A percentile compares a stretch with the other conserved stretches of the same genome.
Conservation (phyloP, 1,139 yeast species). For the Wickerhamiella infanticola region DNA sequence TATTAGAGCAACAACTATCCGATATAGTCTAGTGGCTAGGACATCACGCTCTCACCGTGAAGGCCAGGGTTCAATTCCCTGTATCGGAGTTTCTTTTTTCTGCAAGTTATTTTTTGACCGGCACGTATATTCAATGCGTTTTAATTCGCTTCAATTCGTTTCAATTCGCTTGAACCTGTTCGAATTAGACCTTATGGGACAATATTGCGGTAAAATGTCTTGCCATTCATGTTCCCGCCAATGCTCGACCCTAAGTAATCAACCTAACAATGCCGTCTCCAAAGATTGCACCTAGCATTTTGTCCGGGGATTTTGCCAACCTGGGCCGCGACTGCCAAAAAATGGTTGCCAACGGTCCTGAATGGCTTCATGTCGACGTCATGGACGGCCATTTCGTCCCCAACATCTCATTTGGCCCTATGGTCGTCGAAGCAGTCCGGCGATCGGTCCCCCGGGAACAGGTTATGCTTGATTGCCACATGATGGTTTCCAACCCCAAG, state of each 20-base stretch:
- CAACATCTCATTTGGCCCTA: slow-evolving; percentile 86
- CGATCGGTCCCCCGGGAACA: slow-evolving; percentile 53
- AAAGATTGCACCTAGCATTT: slow-evolving; percentile 78
- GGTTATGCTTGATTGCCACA: slow-evolving; percentile 92
- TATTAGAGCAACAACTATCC: neutral
- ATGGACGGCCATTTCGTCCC: slow-evolving; percentile 99
- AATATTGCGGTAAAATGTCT: neutral
- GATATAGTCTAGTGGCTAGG: slow-evolving; percentile 10
- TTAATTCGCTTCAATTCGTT: no score
- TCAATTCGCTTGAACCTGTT: no score
- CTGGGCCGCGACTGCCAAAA: slow-evolving; percentile 76
- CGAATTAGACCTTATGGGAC: no score
- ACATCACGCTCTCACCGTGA: slow-evolving; percentile 9
- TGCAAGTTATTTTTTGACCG: neutral
- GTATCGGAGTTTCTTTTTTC: slow-evolving; percentile 6
- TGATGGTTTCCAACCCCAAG: slow-evolving; percentile 95
- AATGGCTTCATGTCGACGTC: slow-evolving; percentile 95
- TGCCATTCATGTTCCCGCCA: neutral
- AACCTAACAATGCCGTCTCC: slow-evolving; percentile 4
- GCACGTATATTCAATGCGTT: no score
- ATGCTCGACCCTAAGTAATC: neutral
- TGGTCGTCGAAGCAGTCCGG: slow-evolving; percentile 69
- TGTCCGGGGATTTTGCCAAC: slow-evolving; percentile 87
- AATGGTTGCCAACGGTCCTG: slow-evolving; percentile 64
- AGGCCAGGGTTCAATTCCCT: slow-evolving; percentile 10